A percentile compares a stretch with the other conserved stretches of the same genome.
Evolutionary conservation across 345 rosid genomes (phyloP).

Genomic region (Syzygium aromaticum): DNA sequence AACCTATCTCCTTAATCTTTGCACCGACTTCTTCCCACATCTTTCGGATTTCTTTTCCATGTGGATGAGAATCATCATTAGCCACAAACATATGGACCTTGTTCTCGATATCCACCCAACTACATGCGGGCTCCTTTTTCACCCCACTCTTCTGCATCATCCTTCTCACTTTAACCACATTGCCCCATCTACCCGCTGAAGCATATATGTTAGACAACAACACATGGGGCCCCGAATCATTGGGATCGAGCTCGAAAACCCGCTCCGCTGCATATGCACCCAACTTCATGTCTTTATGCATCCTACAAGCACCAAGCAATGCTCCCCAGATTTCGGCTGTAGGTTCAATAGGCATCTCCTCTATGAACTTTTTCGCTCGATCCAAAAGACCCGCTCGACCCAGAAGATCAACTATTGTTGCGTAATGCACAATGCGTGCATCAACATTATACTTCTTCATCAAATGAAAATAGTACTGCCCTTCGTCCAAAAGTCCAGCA

Average conservation of each 20-base stretch:
- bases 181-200: conserved; percentile 46
- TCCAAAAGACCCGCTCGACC: conserved; percentile 56
- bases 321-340: conserved; percentile 54
- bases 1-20: conserved; percentile 55
- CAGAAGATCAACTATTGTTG: conserved; percentile 54
- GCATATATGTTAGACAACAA: conserved; percentile 58
- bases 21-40: conserved; percentile 38
- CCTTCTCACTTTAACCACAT: conserved; percentile 48
- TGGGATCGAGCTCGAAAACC: conserved; percentile 44
- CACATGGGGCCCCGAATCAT: conserved; percentile 46
- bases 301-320: conserved; percentile 59
- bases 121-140: conserved; percentile 58
- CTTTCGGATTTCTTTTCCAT: conserved; percentile 34
- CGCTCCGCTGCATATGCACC: conserved; percentile 53
- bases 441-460: conserved; percentile 36
- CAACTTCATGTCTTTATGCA: conserved; percentile 50
- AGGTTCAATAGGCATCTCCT: conserved; percentile 46
- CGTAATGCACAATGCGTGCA: conserved; percentile 37
- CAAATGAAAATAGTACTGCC: conserved; percentile 34
- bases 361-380: conserved; percentile 34
- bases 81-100: conserved; percentile 50
- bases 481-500: conserved; percentile 47
- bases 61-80: conserved; percentile 51
- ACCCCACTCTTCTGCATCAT: conserved; percentile 45
- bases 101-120: conserved; percentile 61